A percentile compares a stretch with the other conserved stretches of the same genome.
Conservation (phyloP, 2,329 filamentous ascomycete species). For the Sclerotiophoma versabilis region DNA sequence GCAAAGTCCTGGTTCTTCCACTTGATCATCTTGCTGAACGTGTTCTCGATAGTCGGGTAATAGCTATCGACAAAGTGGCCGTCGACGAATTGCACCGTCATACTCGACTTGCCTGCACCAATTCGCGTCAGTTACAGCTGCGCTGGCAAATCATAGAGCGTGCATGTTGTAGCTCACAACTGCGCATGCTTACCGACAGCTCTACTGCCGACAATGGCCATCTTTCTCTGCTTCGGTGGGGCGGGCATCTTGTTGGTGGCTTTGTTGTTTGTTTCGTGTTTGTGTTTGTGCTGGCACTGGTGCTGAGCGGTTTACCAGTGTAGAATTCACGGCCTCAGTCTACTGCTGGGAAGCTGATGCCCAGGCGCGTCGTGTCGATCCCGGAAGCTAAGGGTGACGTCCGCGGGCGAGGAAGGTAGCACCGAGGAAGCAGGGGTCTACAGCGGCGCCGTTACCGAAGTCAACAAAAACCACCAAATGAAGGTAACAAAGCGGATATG, state of each 20-base stretch:
- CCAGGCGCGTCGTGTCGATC: constrained; percentile 35
- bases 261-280: constrained; percentile 1
- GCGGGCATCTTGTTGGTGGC: constrained; percentile 63
- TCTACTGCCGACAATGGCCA: constrained; percentile 93
- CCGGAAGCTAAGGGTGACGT: constrained; percentile 30
- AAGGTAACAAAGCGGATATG: not conserved
- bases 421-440: constrained; percentile 8
- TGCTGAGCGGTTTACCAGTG: constrained; percentile 35
- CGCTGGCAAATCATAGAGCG: not conserved
- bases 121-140: constrained; percentile 19
- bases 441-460: constrained; percentile 26
- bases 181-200: constrained; percentile 73
- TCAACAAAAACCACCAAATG: constrained; percentile 3
- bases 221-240: constrained; percentile 87
- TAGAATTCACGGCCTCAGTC: constrained; percentile 26
- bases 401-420: constrained; percentile 16
- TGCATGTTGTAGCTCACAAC: constrained; percentile 25
- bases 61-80: constrained; percentile 99
- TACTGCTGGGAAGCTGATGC: constrained; percentile 31
- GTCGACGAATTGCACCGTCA: constrained; percentile 96
- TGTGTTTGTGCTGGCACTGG: constrained; percentile 5
- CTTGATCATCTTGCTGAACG: constrained; percentile 94
- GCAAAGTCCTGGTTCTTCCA: constrained; percentile 92
- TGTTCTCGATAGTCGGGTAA: constrained; percentile 99
- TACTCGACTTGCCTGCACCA: constrained; percentile 85